Evolutionary conservation across 768 basidiomycete genomes (phyloP).

Genomic region (Lyophyllum decastes): DNA sequence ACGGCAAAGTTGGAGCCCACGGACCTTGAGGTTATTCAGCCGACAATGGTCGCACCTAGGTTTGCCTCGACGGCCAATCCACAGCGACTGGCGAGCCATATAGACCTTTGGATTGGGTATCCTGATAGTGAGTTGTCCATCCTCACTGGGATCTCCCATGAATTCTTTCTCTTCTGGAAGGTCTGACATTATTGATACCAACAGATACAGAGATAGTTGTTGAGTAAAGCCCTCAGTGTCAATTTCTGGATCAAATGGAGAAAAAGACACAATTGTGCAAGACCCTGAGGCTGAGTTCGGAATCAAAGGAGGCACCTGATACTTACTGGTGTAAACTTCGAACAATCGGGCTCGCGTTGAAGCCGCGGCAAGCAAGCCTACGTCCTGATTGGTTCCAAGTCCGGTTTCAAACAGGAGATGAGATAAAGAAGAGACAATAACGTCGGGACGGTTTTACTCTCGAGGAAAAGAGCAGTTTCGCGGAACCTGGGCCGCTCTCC

Average conservation of each 20-base stretch:
- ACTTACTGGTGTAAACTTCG: slow-evolving; percentile 2
- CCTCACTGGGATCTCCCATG: slow-evolving; percentile 42
- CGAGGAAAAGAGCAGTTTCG: not conserved
- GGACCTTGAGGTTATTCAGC: slow-evolving; percentile 68
- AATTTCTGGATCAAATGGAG: not conserved
- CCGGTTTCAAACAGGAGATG: not conserved
- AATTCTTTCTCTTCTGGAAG: slow-evolving; percentile 25
- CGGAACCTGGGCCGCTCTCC: not conserved
- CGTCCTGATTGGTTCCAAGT: not conserved
- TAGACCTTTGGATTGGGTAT: slow-evolving; percentile 70
- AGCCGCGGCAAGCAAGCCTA: slow-evolving; percentile 6
- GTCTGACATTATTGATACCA: slow-evolving; percentile 6
- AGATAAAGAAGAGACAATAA: not conserved
- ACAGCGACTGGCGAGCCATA: slow-evolving; percentile 70
- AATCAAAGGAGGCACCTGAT: not conserved
- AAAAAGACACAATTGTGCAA: not conserved
- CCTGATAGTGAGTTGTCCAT: slow-evolving; percentile 59
- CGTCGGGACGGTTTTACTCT: not conserved
- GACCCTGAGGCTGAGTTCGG: not conserved
- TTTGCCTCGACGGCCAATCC: slow-evolving; percentile 76
- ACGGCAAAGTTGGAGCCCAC: slow-evolving; percentile 23
- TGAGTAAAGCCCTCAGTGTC: not conserved
- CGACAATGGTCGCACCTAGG: slow-evolving; percentile 77
- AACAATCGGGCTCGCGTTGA: not conserved
- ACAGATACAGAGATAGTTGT: not conserved